Base-by-base conservation (phyloP, 2,329 filamentous ascomycete genomes). In the Fusarium praegraminearum region DNA sequence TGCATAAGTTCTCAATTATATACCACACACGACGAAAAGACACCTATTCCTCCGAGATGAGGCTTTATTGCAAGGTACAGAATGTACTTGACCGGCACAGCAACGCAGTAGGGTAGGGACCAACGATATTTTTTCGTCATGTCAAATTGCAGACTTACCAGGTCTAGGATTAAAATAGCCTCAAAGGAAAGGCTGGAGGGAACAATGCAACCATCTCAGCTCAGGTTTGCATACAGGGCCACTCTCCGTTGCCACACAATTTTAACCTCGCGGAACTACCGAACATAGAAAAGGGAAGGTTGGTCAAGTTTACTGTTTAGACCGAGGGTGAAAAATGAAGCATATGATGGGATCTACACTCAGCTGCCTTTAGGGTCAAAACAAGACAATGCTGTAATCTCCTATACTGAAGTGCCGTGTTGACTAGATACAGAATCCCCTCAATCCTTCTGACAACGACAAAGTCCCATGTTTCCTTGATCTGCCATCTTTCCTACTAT, bases 181-280 rank as follows among this genome's bases (percentile, higher is more conserved):
- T 47, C 35, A 20, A 38, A 40, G 41, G 22, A 12, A 36, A 36
- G 41, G 22, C 22, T 18, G 24, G 18, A 22, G 24, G 16, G 12
- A 32, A 33, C 20, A 47, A 70, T 70, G 58, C 49, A 53, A 50
- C 67, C 66, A 45, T 50, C 49, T 67, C 67, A 43, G 36, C 63
- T 64, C 33, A 30, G 28, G 54, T 54, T 55, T 45, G 64, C 58
- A 68, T 55, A 30, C 46, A 36, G 38, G 40, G 28, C 43, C 28
- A n/a, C 15, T 24, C 16, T 41, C 18, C 45, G 51, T 36, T 49
- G 43, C 32, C 57, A 61, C 44, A 38, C 54, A 33, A 20, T 22
- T 16, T 49, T 10, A 7, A n/a, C 3, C 46, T n/a, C 7, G n/a
- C n/a, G n/a, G 32, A 35, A 57, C 56, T 38, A 33, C 57, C 59